Conservation (phyloP, 1,284 basidiomycete species). For the Vanrija sp. region DNA sequence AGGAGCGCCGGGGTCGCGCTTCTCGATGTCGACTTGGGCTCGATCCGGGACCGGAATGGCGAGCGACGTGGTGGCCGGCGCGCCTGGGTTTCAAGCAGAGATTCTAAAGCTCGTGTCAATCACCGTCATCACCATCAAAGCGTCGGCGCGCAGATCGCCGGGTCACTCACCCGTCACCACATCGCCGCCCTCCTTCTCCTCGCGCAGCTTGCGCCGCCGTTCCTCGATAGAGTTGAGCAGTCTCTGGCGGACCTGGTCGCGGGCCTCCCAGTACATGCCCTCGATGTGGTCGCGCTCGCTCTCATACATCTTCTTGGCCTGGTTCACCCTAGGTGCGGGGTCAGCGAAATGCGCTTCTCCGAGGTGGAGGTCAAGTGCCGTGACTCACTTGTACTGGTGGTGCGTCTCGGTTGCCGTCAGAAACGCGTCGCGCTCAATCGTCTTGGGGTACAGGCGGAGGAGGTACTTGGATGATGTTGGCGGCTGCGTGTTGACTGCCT, state of each 20-base stretch:
- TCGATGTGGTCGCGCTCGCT: slow-evolving; percentile 52
- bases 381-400: slow-evolving; percentile 50
- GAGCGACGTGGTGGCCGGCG: slow-evolving; percentile 36
- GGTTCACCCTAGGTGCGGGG: slow-evolving; percentile 22
- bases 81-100: slow-evolving; percentile 40
- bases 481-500: slow-evolving; percentile 45
- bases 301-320: slow-evolving; percentile 53
- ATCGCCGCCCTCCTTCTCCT: slow-evolving; percentile 55
- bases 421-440: slow-evolving; percentile 51
- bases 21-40: slow-evolving; percentile 12
- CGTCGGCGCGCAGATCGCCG: background rate
- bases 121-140: background rate
- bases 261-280: slow-evolving; percentile 50
- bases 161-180: slow-evolving; percentile 49
- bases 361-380: background rate
- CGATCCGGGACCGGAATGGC: slow-evolving; percentile 24
- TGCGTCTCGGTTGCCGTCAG: slow-evolving; percentile 50
- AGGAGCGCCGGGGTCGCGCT: slow-evolving; percentile 10
- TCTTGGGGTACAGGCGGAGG: slow-evolving; percentile 50
- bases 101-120: slow-evolving; percentile 26
- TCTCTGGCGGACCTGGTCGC: slow-evolving; percentile 47
- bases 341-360: background rate
- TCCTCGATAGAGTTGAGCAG: slow-evolving; percentile 53
- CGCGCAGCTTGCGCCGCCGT: slow-evolving; percentile 50
- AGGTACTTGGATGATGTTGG: slow-evolving; percentile 51